Evolutionary conservation across 176 grass and related monocot species (phyloP).

Genomic region (Triticum monococcum): DNA sequence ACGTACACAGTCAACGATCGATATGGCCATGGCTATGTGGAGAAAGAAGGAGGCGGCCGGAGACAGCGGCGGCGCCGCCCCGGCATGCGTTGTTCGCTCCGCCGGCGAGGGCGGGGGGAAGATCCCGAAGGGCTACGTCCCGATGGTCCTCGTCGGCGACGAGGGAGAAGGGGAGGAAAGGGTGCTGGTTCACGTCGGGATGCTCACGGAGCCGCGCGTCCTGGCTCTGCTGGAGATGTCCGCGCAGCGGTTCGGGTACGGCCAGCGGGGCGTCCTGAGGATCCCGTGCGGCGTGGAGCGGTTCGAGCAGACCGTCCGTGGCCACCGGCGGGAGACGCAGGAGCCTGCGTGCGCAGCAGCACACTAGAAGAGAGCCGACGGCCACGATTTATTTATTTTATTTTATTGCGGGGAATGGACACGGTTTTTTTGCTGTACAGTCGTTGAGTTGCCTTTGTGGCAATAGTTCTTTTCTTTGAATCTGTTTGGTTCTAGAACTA

Average conservation of each 20-base stretch:
- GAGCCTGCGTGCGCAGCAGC: not conserved
- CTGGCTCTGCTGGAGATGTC: conserved; percentile 36
- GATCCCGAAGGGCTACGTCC: conserved; percentile 46
- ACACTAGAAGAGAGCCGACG: not conserved
- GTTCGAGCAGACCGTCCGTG: conserved; percentile 20
- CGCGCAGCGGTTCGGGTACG: conserved; percentile 34
- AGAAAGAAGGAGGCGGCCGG: conserved; percentile 12
- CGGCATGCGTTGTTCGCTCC: not conserved
- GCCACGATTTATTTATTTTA: not conserved
- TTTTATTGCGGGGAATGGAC: not conserved
- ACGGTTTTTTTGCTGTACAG: no score
- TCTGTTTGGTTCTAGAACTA: no score
- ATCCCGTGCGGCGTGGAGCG: conserved; percentile 16
- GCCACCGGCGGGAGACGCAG: not conserved
- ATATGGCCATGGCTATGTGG: not conserved
- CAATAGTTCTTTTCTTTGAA: no score
- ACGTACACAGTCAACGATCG: not conserved
- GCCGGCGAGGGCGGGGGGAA: not conserved
- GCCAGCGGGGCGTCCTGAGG: conserved; percentile 31
- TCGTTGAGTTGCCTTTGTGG: no score
- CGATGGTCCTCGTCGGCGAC: conserved; percentile 37
- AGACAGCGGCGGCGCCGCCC: not conserved
- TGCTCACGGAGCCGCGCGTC: conserved; percentile 35
- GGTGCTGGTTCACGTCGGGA: conserved; percentile 41
- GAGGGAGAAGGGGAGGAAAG: not conserved